Conservation (phyloP, 2,329 filamentous ascomycete species). For the Neobulgaria alba region DNA sequence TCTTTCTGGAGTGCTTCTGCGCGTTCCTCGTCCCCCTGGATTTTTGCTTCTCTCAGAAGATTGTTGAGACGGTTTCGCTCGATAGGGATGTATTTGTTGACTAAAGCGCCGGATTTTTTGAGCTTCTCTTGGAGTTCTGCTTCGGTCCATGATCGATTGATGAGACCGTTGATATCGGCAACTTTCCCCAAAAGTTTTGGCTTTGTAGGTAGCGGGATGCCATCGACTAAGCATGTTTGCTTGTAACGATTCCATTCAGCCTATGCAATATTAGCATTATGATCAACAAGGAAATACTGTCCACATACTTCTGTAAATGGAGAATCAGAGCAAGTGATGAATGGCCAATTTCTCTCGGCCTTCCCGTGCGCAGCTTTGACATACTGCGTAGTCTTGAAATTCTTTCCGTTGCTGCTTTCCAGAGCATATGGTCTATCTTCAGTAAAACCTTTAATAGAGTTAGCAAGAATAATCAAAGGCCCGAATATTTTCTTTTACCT, state of each 20-base stretch:
- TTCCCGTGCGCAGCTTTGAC: slow-evolving; percentile 75
- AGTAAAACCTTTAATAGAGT: slow-evolving; percentile 54
- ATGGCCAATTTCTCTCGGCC: slow-evolving; percentile 75
- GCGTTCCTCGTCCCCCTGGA: slow-evolving; percentile 51
- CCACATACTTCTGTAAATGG: slow-evolving; percentile 67
- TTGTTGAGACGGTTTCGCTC: slow-evolving; percentile 61
- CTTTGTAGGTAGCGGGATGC: slow-evolving; percentile 65
- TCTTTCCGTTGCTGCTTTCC: slow-evolving; percentile 62
- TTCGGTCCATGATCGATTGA: slow-evolving; percentile 75
- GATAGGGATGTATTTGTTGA: slow-evolving; percentile 55
- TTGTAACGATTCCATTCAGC: slow-evolving; percentile 76
- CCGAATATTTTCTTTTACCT: slow-evolving; percentile 40
- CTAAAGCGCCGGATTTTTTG: slow-evolving; percentile 58
- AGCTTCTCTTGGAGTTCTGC: slow-evolving; percentile 75
- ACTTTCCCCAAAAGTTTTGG: slow-evolving; percentile 62
- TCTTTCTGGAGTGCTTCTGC: slow-evolving; percentile 48
- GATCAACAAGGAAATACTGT: not conserved
- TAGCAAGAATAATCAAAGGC: slow-evolving; percentile 17
- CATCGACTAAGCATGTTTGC: slow-evolving; percentile 63
- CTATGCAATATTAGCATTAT: slow-evolving; percentile 33
- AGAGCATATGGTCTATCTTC: slow-evolving; percentile 79
- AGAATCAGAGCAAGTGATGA: slow-evolving; percentile 81
- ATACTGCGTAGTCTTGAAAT: slow-evolving; percentile 80
- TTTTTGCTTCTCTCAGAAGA: slow-evolving; percentile 57
- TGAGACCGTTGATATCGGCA: slow-evolving; percentile 68